A percentile compares a stretch with the other conserved stretches of the same genome.
phyloP scores from a whole-genome alignment of 805 yeast genomes.

The Candida sakaeoensis region DNA sequence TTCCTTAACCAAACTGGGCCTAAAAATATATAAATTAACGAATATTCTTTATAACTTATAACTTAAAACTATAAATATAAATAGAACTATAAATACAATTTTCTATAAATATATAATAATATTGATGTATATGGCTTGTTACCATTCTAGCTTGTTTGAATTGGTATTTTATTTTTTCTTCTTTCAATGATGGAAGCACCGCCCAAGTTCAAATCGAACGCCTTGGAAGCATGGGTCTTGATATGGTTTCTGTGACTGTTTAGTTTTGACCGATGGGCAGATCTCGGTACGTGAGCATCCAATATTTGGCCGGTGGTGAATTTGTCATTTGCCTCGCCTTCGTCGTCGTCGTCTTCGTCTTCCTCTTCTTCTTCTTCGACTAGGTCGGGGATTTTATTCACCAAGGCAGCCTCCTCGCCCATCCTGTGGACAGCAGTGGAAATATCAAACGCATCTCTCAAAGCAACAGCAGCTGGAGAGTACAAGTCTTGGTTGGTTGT shows the following conservation, averaged over 20 bases:
- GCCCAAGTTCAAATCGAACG: slow-evolving; percentile 44
- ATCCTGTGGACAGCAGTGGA: slow-evolving; percentile 82
- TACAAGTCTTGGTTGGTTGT: slow-evolving; percentile 34
- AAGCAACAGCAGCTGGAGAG: slow-evolving; percentile 74
- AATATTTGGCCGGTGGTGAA: slow-evolving; percentile 6
- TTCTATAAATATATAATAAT: too few relatives aligned
- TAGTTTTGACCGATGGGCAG: slow-evolving; percentile 6
- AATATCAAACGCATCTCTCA: slow-evolving; percentile 83
- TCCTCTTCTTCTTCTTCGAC: slow-evolving; percentile 32
- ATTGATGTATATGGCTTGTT: too few relatives aligned
- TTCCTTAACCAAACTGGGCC: too few relatives aligned
- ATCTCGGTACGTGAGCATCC: slow-evolving; percentile 7
- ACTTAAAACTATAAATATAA: too few relatives aligned
- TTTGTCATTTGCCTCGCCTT: background rate
- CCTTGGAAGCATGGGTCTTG: slow-evolving; percentile 15
- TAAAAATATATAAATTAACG: too few relatives aligned
- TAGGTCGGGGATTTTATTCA: slow-evolving; percentile 14
- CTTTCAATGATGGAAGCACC: slow-evolving; percentile 55
- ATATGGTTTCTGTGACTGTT: slow-evolving; percentile 4
- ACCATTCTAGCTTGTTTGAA: slow-evolving; percentile 9
- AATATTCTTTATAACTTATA: too few relatives aligned
- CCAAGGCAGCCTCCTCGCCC: slow-evolving; percentile 58
- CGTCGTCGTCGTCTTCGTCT: slow-evolving; percentile 26
- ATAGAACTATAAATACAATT: too few relatives aligned
- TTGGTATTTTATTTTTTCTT: slow-evolving; percentile 22